Conservation (phyloP, 2,329 filamentous ascomycete species). For the Sclerotiophoma versabilis region DNA sequence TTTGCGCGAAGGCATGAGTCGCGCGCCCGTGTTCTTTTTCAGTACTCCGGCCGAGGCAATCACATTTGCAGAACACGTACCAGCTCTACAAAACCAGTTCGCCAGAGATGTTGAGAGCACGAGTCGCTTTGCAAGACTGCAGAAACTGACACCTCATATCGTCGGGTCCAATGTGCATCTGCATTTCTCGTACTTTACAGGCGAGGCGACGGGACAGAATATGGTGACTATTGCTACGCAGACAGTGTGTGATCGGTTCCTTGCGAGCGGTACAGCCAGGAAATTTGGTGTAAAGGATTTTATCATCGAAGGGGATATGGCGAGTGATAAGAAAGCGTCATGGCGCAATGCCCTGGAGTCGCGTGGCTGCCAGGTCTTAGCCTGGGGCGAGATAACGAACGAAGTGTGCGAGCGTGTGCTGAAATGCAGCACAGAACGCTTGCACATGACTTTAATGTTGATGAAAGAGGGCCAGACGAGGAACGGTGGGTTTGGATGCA, state of each 20-base stretch:
- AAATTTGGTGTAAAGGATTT: conserved; percentile 17
- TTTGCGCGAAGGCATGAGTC: conserved; percentile 26
- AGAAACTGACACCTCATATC: conserved; percentile 23
- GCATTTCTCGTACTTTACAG: conserved; percentile 19
- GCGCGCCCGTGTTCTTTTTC: conserved; percentile 35
- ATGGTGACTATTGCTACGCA: conserved; percentile 43
- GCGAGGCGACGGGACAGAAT: conserved; percentile 41
- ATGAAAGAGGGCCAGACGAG: conserved; percentile 1
- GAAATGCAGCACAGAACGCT: conserved; percentile 1
- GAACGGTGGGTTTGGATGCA: conserved; percentile 6
- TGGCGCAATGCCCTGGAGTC: conserved; percentile 29
- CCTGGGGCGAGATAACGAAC: conserved; percentile 8
- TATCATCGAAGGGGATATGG: conserved; percentile 32
- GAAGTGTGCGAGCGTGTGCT: conserved; percentile 8
- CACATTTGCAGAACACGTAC: background rate
- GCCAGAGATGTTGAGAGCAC: conserved; percentile 8
- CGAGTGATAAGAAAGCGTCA: conserved; percentile 36
- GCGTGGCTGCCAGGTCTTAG: conserved; percentile 35
- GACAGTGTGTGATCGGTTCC: conserved; percentile 25
- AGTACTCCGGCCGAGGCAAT: conserved; percentile 24
- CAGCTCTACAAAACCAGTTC: background rate
- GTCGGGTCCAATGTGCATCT: conserved; percentile 33
- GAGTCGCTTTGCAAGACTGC: conserved; percentile 18
- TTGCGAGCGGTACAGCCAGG: conserved; percentile 12
- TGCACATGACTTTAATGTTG: background rate